Evolutionary conservation across 495 filamentous ascomycete species (phyloP).

Genomic region (Penicillium pancosmium): DNA sequence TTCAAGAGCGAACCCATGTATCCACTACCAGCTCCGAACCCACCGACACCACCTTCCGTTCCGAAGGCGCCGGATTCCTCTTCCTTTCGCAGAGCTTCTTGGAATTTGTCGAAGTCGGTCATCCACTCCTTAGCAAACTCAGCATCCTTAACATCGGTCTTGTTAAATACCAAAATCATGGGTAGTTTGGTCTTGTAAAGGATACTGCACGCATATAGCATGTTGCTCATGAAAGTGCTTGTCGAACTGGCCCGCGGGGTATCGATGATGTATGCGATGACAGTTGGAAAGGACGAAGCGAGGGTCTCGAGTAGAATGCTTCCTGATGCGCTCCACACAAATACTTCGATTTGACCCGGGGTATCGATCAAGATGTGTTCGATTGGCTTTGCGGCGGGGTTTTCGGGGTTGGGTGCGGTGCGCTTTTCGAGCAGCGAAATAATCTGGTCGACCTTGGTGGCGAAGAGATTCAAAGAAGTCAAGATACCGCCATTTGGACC

Average conservation of each 20-base stretch:
- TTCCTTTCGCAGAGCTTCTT: slow-evolving; percentile 77
- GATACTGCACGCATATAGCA: slow-evolving; percentile 98
- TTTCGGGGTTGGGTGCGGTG: slow-evolving; percentile 62
- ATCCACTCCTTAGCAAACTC: slow-evolving; percentile 98
- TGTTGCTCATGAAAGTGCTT: slow-evolving; percentile 98
- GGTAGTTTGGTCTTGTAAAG: slow-evolving; percentile 97
- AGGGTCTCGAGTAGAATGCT: slow-evolving; percentile 92
- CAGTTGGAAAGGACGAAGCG: slow-evolving; percentile 90
- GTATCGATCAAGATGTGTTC: slow-evolving; percentile 91
- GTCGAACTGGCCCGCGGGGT: slow-evolving; percentile 91
- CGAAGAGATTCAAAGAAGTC: slow-evolving; percentile 93
- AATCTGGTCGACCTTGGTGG: slow-evolving; percentile 96
- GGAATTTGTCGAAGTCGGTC: slow-evolving; percentile 97
- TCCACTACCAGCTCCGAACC: slow-evolving; percentile 73
- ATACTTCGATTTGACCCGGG: slow-evolving; percentile 97
- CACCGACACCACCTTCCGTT: slow-evolving; percentile 63
- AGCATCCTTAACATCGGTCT: slow-evolving; percentile 91
- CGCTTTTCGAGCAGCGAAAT: slow-evolving; percentile 88
- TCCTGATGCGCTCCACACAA: slow-evolving; percentile 94
- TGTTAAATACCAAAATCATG: slow-evolving; percentile 99
- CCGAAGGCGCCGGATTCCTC: slow-evolving; percentile 79
- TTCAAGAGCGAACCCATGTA: slow-evolving; percentile 98
- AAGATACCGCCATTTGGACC: slow-evolving; percentile 98
- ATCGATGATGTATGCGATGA: slow-evolving; percentile 96
- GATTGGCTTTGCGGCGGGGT: slow-evolving; percentile 64